phyloP scores from a whole-genome alignment of 2,329 filamentous ascomycete genomes.

The Truncatella angustata region DNA sequence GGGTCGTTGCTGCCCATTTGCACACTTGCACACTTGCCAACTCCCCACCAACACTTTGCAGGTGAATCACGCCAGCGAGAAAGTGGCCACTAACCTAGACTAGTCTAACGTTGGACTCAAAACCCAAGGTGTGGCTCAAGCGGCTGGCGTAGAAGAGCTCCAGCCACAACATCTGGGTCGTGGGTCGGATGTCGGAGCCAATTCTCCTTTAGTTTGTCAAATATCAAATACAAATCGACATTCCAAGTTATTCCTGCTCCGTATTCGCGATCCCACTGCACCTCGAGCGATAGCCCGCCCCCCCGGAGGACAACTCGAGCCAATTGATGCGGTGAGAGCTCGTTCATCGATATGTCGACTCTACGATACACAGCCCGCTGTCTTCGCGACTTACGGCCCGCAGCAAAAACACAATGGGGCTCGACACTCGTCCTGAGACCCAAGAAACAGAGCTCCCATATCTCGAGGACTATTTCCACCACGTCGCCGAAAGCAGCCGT shows the following conservation, averaged over 20 bases:
- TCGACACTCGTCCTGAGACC: constrained; percentile 7
- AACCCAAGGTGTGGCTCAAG: background rate
- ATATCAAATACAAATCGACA: background rate
- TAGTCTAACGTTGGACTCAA: background rate
- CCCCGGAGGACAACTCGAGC: background rate
- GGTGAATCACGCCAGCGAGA: background rate
- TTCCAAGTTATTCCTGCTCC: background rate
- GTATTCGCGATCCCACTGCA: background rate
- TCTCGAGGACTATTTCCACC: constrained; percentile 9
- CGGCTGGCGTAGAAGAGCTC: background rate
- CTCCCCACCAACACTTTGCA: background rate
- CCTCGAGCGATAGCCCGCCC: background rate
- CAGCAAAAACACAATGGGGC: constrained; percentile 20
- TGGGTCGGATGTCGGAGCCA: too few relatives aligned
- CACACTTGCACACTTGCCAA: background rate
- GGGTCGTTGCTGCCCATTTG: too few relatives aligned
- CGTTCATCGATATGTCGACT: constrained; percentile 24
- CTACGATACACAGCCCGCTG: constrained; percentile 27
- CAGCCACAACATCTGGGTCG: constrained; percentile 2
- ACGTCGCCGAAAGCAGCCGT: constrained; percentile 12
- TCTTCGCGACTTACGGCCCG: constrained; percentile 24
- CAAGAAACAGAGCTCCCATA: constrained; percentile 7
- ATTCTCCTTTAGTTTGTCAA: constrained; percentile 4
- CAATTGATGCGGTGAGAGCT: constrained; percentile 9
- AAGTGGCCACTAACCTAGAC: background rate